Percentiles rank a stretch among this genome's conserved stretches.
phyloP scores from a whole-genome alignment of 768 basidiomycete genomes.

The Termitomyces sp. region DNA sequence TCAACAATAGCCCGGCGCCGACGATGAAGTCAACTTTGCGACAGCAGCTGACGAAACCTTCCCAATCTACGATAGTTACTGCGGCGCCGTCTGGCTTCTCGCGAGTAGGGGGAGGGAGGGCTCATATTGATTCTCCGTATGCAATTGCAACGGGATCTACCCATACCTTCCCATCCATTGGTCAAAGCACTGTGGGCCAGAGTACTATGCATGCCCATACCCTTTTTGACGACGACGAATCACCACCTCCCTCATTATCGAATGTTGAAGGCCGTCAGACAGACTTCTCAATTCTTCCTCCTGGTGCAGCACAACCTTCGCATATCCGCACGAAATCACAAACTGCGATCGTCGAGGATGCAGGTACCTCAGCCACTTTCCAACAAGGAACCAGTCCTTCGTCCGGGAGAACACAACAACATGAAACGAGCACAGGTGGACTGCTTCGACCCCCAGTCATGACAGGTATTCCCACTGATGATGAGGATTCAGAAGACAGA shows the following conservation, averaged over 20 bases:
- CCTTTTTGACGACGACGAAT: conserved; percentile 30
- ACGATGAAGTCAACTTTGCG: conserved; percentile 9
- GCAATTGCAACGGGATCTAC: conserved; percentile 65
- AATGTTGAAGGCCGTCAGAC: conserved; percentile 40
- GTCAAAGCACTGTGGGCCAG: conserved; percentile 36
- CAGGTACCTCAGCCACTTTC: conserved; percentile 24
- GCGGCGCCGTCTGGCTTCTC: conserved; percentile 64
- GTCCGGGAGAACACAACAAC: conserved; percentile 7
- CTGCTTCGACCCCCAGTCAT: conserved; percentile 19
- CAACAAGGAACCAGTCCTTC: conserved; percentile 11
- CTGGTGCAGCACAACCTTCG: conserved; percentile 63
- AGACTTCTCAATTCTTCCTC: conserved; percentile 35
- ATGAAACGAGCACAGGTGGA: conserved; percentile 19
- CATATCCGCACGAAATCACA: conserved; percentile 79
- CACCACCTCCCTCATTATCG: conserved; percentile 50
- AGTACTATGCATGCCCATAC: conserved; percentile 23
- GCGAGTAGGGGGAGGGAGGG: conserved; percentile 82
- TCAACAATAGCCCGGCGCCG: conserved; percentile 27
- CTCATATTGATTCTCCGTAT: conserved; percentile 84
- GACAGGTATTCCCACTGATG: conserved; percentile 21
- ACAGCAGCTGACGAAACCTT: conserved; percentile 14
- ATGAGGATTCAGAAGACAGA: conserved; percentile 36
- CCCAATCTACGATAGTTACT: conserved; percentile 16
- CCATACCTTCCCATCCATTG: conserved; percentile 65
- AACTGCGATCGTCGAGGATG: conserved; percentile 78